Conservation (phyloP, 192 early-diverging fungal species). For the Backusella mclennaniae region DNA sequence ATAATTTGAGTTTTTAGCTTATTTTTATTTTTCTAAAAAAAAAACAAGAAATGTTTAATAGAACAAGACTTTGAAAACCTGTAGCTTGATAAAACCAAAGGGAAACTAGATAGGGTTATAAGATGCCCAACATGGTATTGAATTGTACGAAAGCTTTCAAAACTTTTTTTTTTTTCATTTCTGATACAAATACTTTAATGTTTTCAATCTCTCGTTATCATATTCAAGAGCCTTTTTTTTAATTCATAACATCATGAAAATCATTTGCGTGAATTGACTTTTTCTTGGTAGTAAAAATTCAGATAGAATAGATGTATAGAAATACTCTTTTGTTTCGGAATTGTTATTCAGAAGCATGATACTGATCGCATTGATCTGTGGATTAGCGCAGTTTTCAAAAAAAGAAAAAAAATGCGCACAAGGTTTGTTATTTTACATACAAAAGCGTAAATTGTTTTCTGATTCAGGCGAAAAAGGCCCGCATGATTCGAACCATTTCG, state of each 20-base stretch:
- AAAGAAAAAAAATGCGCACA: background rate
- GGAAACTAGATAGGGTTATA: too few relatives aligned
- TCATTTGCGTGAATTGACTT: background rate
- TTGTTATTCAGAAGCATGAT: too few relatives aligned
- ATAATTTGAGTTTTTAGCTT: constrained; percentile 1
- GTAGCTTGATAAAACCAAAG: too few relatives aligned
- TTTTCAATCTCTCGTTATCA: background rate
- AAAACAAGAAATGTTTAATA: background rate
- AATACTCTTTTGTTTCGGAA: too few relatives aligned
- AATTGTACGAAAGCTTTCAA: background rate
- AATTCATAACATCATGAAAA: background rate
- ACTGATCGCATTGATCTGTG: too few relatives aligned
- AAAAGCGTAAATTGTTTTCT: too few relatives aligned
- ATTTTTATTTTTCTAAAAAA: background rate
- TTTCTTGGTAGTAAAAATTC: background rate
- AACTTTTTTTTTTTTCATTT: background rate
- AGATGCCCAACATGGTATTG: background rate
- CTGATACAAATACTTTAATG: too few relatives aligned
- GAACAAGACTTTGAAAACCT: too few relatives aligned
- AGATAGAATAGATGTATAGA: background rate
- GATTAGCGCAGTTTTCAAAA: too few relatives aligned
- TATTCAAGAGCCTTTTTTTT: background rate
- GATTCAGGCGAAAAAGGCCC: too few relatives aligned
- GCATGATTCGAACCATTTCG: background rate
- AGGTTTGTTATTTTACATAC: background rate